Base-by-base conservation (phyloP, 1,284 basidiomycete genomes). In the Chiua sp. region DNA sequence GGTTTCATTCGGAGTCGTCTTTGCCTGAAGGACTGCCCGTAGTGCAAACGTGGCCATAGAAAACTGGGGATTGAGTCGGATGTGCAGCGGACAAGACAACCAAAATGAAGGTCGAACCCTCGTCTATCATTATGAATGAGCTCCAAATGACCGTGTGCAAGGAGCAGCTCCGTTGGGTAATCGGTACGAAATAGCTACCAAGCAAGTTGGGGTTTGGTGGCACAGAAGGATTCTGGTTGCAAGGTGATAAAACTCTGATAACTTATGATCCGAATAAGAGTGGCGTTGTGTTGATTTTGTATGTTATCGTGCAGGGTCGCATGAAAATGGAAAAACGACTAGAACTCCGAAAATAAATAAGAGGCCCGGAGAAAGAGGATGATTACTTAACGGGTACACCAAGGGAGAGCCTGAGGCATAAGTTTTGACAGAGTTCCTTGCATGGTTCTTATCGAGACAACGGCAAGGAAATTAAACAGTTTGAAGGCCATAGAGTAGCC, bases 121-220 rank as follows among this genome's bases (percentile, higher is more conserved):
- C 22, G 12, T 22, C n/a, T 23, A 12, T 39, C 26, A 59, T 71
- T 68, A 62, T 66, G 58, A 71, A 63, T 32, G 48, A 52, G 26
- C 7, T 46, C 39, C 53, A 72, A 63, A 73, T 73, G 69, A 68
- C 30, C 69, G 69, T 72, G 71, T 42, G 67, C 51, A 68, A 68
- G 56, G 54, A 53, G 32, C 46, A 28, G 37, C 48, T 47, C 49
- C 23, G 30, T 47, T 11, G 26, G 49, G 56, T 59, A 50, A 53
- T 55, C 53, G n/a, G 59, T 61, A 59, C 57, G 62, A 52, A 62
- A 60, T 69, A 67, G 46, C n/a, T 11, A 44, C 8, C 6, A 20
- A 47, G 32, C n/a, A n/a, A n/a, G 35, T 49, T 49, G 48, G 18
- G 39, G n/a, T 37, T 49, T 44, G 51, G 55, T 28, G 47, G 52